phyloP scores from a whole-genome alignment of 2,329 filamentous ascomycete genomes.

The Bipolaris gigantea region DNA sequence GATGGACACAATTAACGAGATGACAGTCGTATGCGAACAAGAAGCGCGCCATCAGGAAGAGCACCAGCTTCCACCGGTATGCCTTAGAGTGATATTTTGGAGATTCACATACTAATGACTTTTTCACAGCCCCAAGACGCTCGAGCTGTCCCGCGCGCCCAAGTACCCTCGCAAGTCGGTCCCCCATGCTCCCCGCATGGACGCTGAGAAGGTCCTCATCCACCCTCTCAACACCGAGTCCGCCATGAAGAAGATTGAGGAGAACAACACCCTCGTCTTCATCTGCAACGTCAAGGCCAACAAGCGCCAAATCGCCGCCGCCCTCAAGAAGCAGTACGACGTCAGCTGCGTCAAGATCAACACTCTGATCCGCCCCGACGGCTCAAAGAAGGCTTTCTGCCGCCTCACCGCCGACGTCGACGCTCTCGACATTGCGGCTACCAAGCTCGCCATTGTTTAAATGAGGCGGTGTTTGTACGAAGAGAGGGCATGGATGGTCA shows the following conservation, averaged over 20 bases:
- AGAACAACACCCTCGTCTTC: constrained; percentile 99
- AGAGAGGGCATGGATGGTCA: constrained; percentile 30
- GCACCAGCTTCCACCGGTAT: constrained; percentile 87
- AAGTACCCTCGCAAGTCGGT: constrained; percentile 98
- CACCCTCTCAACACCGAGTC: constrained; percentile 99
- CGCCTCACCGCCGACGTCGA: constrained; percentile 95
- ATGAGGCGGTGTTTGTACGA: constrained; percentile 21
- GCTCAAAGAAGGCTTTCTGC: constrained; percentile 98
- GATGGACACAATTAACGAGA: constrained; percentile 45
- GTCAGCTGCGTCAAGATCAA: constrained; percentile 99
- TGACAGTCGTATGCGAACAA: constrained; percentile 74
- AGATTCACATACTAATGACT: constrained; percentile 5
- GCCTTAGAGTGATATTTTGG: neutral
- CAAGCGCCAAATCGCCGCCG: constrained; percentile 99
- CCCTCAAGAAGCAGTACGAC: constrained; percentile 99
- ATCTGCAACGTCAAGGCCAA: constrained; percentile 90
- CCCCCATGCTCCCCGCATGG: constrained; percentile 84
- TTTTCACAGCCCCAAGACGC: constrained; percentile 74
- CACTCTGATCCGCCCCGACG: constrained; percentile 96
- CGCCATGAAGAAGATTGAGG: constrained; percentile 99
- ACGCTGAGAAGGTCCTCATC: constrained; percentile 96
- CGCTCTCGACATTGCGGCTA: constrained; percentile 97
- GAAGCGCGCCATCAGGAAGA: constrained; percentile 86
- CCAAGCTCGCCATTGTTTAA: constrained; percentile 98
- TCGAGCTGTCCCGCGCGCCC: constrained; percentile 83